Conservation (phyloP, 805 yeast genomes). For the Wickerhamiella cacticola region DNA sequence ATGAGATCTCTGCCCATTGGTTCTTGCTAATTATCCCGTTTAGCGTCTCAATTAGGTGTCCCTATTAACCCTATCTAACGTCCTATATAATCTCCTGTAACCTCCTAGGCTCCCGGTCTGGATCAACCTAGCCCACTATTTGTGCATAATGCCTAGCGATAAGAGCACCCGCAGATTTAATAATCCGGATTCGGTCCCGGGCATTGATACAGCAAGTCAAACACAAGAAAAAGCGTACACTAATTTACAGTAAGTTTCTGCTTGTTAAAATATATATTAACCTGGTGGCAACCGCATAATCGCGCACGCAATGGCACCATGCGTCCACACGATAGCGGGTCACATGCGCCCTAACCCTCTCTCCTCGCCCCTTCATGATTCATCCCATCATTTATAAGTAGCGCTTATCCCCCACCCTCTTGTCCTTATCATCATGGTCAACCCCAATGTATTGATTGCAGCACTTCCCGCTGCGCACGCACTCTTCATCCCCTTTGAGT, state of each 20-base stretch:
- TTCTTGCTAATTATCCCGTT: no score
- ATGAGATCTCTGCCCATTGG: no score
- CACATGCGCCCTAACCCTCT: conserved; percentile 12
- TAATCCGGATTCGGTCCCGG: conserved; percentile 3
- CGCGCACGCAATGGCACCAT: conserved; percentile 4
- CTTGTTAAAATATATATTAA: not conserved
- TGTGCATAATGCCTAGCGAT: not conserved
- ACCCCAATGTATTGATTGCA: conserved; percentile 19
- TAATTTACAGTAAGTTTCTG: no score
- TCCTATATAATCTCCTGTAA: no score
- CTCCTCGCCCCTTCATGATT: conserved; percentile 2
- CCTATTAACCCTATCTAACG: no score
- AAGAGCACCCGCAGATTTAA: not conserved
- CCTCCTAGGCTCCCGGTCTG: no score
- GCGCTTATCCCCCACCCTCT: conserved; percentile 2
- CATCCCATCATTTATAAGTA: not conserved
- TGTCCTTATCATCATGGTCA: conserved; percentile 21
- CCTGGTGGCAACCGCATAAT: no score
- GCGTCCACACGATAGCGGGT: conserved; percentile 2
- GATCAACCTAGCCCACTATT: no score
- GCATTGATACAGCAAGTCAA: no score
- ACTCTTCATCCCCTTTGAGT: conserved; percentile 22
- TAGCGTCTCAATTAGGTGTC: not conserved
- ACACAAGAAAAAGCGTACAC: no score
- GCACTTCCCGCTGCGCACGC: conserved; percentile 19